Conservation (phyloP, 1,284 basidiomycete genomes). For the Butyriboletus regius region DNA sequence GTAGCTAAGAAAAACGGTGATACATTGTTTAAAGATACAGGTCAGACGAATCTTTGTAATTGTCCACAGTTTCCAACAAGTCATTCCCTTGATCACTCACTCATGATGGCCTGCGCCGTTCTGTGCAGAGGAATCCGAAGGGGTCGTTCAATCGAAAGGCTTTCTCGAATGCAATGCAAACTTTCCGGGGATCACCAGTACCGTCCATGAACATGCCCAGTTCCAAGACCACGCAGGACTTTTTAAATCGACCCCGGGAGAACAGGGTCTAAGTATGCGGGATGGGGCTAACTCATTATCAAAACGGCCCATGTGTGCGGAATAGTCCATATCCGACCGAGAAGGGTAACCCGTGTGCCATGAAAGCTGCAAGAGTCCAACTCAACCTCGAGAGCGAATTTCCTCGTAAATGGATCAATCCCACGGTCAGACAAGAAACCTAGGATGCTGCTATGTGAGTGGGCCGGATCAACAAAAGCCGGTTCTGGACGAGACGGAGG, state of each 20-base stretch:
- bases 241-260: background rate
- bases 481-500: too few species aligned
- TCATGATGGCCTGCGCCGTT: background rate
- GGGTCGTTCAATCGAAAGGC: background rate
- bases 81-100: background rate
- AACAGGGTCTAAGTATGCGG: background rate
- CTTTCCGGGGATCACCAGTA: background rate
- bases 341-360: too few species aligned
- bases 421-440: too few species aligned
- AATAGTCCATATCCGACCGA: too few species aligned
- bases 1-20: background rate
- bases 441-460: too few species aligned
- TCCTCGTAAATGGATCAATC: background rate
- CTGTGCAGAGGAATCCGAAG: background rate
- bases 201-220: background rate
- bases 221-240: background rate
- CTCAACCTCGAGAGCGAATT: background rate
- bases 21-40: background rate
- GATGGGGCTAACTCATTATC: background rate
- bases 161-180: background rate
- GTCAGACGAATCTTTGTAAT: background rate
- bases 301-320: background rate
- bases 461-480: too few species aligned
- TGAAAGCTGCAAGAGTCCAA: background rate
- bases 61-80: background rate